Evolutionary conservation across 306 rosid species (phyloP), one percentile per base, ranked within the genome.

Genomic region (Elaeagnus macrophylla): DNA sequence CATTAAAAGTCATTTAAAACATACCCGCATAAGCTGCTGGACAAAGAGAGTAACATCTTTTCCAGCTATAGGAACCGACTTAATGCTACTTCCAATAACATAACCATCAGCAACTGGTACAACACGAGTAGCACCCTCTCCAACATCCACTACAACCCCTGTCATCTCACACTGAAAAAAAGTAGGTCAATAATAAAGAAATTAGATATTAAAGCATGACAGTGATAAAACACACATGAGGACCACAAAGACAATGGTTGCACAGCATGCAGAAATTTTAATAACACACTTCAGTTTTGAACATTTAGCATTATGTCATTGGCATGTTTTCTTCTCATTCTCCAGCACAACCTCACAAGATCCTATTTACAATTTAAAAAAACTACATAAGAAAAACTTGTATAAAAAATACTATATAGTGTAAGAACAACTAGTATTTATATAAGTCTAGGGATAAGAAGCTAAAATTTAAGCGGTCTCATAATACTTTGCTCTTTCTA

Each of bases 21-120:
- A 58, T 67, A 91, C 99, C 85, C 88, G 82, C 99, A 93, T 87
- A 66, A 93, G 99, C 77, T 93, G 94, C 71, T 93, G 99, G 64
- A 93, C 79, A 60, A 93, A 93, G 54, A 82, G 94, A 43, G 99
- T 87, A 50, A 87, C 85, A 52, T 93, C 99, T 62, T 85, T 93
- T 71, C 99, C 99, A 3, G 96, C 70, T 58, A 93, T 78, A 48
- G 99, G 99, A 81, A 87, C 43, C 0, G 99, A 84, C 81, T 79
- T 93, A 60, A 93, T 93, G 81, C 99, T 93, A 69, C 96, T 83
- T 60, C 99, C 99, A 66, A 93, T 93, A 47, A 93, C 99, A 72
- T 87, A 93, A 66, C 96, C 99, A 70, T 93, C 99, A 13, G 99
- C 99, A 70, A 93, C 96, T 45, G 99, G 99, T 54, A 93, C 99